Evolutionary conservation across 176 grass and related monocot genomes (phyloP).

Genomic region (Pontederia crassipes): DNA sequence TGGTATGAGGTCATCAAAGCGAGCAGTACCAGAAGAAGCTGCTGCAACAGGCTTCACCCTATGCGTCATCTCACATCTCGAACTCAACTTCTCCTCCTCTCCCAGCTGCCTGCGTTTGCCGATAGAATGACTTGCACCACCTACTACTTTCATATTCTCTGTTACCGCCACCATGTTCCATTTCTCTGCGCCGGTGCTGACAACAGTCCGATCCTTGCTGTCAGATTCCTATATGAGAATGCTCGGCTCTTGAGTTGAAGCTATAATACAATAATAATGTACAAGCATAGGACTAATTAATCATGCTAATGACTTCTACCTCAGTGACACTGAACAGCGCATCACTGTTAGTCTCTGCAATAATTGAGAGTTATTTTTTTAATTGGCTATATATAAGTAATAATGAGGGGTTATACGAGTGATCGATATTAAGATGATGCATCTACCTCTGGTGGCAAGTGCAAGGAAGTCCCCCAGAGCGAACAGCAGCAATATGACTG

Average conservation of each 20-base stretch:
- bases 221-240: not conserved
- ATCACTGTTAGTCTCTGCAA: too few species aligned
- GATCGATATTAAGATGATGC: too few species aligned
- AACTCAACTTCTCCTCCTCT: slow-evolving; percentile 16
- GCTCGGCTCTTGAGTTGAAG: not conserved
- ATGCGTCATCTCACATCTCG: too few species aligned
- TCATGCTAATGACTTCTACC: not conserved
- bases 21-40: too few species aligned
- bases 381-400: too few species aligned
- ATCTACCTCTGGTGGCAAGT: not conserved
- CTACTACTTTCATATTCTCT: not conserved
- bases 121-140: too few species aligned
- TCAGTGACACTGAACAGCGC: not conserved
- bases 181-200: too few species aligned
- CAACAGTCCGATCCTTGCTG: not conserved
- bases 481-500: not conserved
- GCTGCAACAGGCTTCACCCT: too few species aligned
- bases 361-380: too few species aligned
- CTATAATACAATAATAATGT: not conserved
- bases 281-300: not conserved
- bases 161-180: not conserved
- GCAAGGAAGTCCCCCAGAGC: not conserved
- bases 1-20: slow-evolving; percentile 44
- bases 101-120: too few species aligned
- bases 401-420: too few species aligned